A percentile compares a stretch with the other conserved stretches of the same genome.
These are phyloP conservation scores for Pseudogymnoascus sp. DNA, from an alignment of 2,329 filamentous ascomycete genomes.

Conservation along the genomic window DNA sequence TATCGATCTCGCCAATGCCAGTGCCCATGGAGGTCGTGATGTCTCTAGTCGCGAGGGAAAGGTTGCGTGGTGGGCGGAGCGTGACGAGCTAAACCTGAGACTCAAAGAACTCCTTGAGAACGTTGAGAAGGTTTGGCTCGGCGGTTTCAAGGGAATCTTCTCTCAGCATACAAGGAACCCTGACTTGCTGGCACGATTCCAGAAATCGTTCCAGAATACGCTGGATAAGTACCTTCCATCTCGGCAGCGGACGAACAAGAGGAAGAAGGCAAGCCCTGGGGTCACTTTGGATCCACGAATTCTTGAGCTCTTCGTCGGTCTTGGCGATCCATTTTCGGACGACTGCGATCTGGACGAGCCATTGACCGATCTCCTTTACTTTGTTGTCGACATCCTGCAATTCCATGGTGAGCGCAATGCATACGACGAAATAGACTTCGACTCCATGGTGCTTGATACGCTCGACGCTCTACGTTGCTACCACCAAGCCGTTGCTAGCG, in stretches of 20 bases:
- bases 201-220: constrained; percentile 67
- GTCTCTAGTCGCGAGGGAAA: constrained; percentile 68
- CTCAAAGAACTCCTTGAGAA: constrained; percentile 72
- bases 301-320: constrained; percentile 78
- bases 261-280: constrained; percentile 34
- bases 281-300: constrained; percentile 57
- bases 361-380: constrained; percentile 88
- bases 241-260: constrained; percentile 54
- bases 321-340: constrained; percentile 64
- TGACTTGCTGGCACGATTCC: constrained; percentile 65
- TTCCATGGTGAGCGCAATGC: constrained; percentile 95
- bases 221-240: constrained; percentile 83
- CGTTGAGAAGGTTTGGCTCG: constrained; percentile 89
- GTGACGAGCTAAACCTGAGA: constrained; percentile 69
- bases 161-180: constrained; percentile 60
- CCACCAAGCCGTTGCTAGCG: constrained; percentile 43
- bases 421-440: constrained; percentile 96
- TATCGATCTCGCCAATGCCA: constrained; percentile 72
- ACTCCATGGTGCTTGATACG: constrained; percentile 80
- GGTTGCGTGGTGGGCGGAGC: constrained; percentile 80
- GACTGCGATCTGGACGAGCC: constrained; percentile 75
- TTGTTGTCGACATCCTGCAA: constrained; percentile 91
- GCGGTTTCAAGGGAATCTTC: constrained; percentile 92
- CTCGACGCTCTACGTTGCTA: constrained; percentile 77
- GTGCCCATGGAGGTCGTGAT: constrained; percentile 66